A percentile compares a stretch with the other conserved stretches of the same genome.
phyloP scores from a whole-genome alignment of 139 green algal genomes.

The Coccomyxa sp. region DNA sequence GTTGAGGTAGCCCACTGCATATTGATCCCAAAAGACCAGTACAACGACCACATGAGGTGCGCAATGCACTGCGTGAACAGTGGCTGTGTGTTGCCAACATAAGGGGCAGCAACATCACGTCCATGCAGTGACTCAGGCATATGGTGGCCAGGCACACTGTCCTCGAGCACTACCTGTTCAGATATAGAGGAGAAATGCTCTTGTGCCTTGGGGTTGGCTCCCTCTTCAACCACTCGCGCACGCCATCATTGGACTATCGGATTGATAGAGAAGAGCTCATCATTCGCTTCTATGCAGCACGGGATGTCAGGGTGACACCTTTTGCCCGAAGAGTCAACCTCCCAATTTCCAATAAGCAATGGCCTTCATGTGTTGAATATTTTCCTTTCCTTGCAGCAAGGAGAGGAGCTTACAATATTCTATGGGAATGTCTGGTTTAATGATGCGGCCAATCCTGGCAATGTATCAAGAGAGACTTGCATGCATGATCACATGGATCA shows the following conservation, averaged over 20 bases:
- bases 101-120: too few species aligned
- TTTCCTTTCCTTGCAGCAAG: slow-evolving; percentile 3
- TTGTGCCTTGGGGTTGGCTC: slow-evolving; percentile 16
- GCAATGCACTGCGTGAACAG: too few species aligned
- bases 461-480: background rate
- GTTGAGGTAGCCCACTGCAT: slow-evolving; percentile 25
- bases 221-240: slow-evolving; percentile 24
- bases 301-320: background rate
- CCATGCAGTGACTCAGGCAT: too few species aligned
- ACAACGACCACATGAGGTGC: slow-evolving; percentile 12
- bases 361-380: too few species aligned
- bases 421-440: slow-evolving; percentile 31
- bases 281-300: slow-evolving; percentile 21
- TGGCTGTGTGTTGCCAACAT: too few species aligned
- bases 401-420: slow-evolving; percentile 31
- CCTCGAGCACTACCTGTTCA: slow-evolving; percentile 30
- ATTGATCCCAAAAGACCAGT: slow-evolving; percentile 5
- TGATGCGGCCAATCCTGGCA: background rate
- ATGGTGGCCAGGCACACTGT: slow-evolving; percentile 14
- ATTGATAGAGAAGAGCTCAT: slow-evolving; percentile 1
- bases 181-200: slow-evolving; percentile 1
- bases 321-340: background rate
- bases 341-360: too few species aligned
- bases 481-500: slow-evolving; percentile 26
- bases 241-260: slow-evolving; percentile 24